Evolutionary conservation across 176 grass and related monocot genomes (phyloP), one percentile per base, ranked within the genome.

Genomic region (Hyparrhenia diplandra): DNA sequence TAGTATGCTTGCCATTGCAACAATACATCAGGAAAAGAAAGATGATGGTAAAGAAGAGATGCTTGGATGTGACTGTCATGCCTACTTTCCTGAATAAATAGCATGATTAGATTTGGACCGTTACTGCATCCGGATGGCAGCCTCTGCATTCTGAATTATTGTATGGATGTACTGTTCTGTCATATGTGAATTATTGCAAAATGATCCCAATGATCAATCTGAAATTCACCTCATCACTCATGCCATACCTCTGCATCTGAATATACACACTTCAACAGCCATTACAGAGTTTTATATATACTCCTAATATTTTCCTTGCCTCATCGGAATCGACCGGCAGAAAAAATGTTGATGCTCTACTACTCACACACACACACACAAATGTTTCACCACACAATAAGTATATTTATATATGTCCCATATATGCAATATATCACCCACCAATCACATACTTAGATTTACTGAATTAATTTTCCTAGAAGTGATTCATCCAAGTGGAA

Each of bases 401-500:
- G 51, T n/a, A n/a, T 57, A 6, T 37, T 36, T 6, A 40, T 11
- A 59, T 24, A 25, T 59, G 0, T 20, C 20, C 39, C 43, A 77
- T 73, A 82, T 67, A 5, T 25, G 55, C 55, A 59, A 59, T 57
- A 57, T 57, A 55, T 57, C 21, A 72, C n/a, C n/a, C n/a, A n/a
- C 65, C 29, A 58, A 73, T 30, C 79, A 60, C 25, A 69, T 71
- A 77, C 41, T 84, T 80, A 32, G 82, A 34, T 24, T 83, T 23
- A 20, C 78, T 49, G 35, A 81, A 47, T n/a, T 32, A 58, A 66
- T 25, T 29, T 37, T 13, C 23, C 73, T 89, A 89, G 45, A 78
- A 77, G n/a, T 82, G 80, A 63, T 78, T 85, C 82, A 93, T 84
- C 86, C 85, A 80, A 41, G 82, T 54, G 32, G 92, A 78, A 81